A percentile compares a stretch with the other conserved stretches of the same genome.
Evolutionary conservation across 2,329 filamentous ascomycete genomes (phyloP).

Genomic region (Seiridium cupressi): DNA sequence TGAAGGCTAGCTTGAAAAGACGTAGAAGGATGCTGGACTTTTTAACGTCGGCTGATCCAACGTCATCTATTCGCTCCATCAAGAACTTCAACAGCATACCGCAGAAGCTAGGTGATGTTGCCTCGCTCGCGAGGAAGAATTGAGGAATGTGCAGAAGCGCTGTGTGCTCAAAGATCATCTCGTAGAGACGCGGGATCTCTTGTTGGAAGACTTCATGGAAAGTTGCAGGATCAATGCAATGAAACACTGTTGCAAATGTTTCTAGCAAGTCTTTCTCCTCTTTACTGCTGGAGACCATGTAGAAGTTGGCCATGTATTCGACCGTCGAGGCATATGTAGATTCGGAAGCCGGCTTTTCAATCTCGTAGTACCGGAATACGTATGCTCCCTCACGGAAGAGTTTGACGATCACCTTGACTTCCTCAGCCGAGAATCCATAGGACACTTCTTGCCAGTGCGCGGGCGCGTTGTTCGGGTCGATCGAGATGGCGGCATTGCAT

Average conservation of each 20-base stretch:
- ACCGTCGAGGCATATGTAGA: slow-evolving; percentile 76
- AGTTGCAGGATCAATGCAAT: slow-evolving; percentile 95
- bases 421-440: slow-evolving; percentile 94
- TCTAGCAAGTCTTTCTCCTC: slow-evolving; percentile 98
- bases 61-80: slow-evolving; percentile 94
- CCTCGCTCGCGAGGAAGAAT: slow-evolving; percentile 98
- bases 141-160: slow-evolving; percentile 93
- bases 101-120: slow-evolving; percentile 94
- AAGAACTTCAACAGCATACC: slow-evolving; percentile 97
- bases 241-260: slow-evolving; percentile 97
- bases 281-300: slow-evolving; percentile 89
- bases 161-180: slow-evolving; percentile 97
- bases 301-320: slow-evolving; percentile 91
- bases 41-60: slow-evolving; percentile 86
- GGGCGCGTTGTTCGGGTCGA: slow-evolving; percentile 77
- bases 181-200: slow-evolving; percentile 93
- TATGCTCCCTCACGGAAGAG: slow-evolving; percentile 95
- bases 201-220: slow-evolving; percentile 99
- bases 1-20: slow-evolving; percentile 97
- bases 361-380: slow-evolving; percentile 95
- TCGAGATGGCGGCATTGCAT: slow-evolving; percentile 73
- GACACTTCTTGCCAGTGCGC: slow-evolving; percentile 94
- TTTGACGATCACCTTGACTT: slow-evolving; percentile 94
- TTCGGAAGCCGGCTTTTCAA: slow-evolving; percentile 74
- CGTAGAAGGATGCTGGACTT: slow-evolving; percentile 90